These are phyloP conservation scores for Psilocybe subaeruginosa DNA, from an alignment of 768 basidiomycete species.

Conservation along the genomic window DNA sequence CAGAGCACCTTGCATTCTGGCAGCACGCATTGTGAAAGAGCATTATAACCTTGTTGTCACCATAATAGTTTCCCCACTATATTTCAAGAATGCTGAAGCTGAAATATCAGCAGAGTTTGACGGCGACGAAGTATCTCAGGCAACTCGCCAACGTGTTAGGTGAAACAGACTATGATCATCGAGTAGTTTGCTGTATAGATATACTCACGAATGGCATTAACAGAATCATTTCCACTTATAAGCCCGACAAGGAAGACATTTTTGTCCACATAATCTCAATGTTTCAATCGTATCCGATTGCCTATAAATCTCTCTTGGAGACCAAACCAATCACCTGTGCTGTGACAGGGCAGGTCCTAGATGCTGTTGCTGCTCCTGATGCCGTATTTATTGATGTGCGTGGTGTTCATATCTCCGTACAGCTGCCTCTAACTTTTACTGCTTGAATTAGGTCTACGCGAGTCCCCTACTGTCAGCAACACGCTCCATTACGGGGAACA, in stretches of 20 bases:
- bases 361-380: conserved; percentile 9
- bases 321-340: conserved; percentile 14
- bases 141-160: conserved; percentile 3
- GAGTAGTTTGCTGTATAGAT: too few relatives aligned
- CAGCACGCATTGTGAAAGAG: conserved; percentile 10
- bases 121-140: not conserved
- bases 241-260: not conserved
- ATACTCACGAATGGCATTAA: not conserved
- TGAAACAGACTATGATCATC: too few relatives aligned
- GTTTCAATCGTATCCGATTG: not conserved
- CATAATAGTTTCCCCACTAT: conserved; percentile 2
- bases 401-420: not conserved
- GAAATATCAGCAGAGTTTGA: conserved; percentile 7
- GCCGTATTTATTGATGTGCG: conserved; percentile 14
- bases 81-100: conserved; percentile 7
- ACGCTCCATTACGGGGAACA: not conserved
- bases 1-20: conserved; percentile 8
- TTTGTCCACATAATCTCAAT: not conserved
- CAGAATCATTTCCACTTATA: not conserved
- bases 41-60: conserved; percentile 10
- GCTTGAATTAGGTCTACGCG: not conserved
- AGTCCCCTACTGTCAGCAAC: not conserved
- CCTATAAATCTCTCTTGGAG: conserved; percentile 9
- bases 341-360: conserved; percentile 5
- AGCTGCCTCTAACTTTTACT: not conserved